Base-by-base conservation (phyloP, 2,329 filamentous ascomycete genomes). In the Venturia pyrina region DNA sequence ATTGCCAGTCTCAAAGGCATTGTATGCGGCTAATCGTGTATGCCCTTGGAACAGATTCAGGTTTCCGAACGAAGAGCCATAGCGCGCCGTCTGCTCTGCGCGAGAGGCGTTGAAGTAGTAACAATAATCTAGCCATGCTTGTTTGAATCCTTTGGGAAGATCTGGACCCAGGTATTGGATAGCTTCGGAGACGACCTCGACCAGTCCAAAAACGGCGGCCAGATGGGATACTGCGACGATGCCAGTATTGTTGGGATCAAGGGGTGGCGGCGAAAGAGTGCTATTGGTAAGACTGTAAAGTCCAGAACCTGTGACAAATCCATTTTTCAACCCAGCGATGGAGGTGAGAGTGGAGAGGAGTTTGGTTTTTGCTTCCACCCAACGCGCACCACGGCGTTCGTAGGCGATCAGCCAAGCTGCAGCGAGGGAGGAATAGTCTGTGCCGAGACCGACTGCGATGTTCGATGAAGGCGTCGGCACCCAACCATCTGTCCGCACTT, bases 101-200 rank as follows among this genome's bases (percentile, higher is more conserved):
- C 73, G 72, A 0, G 77, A 70, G 0, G 82, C 84, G 10, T 78
- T 76, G 69, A 84, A 87, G 73, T 84, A 85, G 71, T 81, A 82
- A 70, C 83, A 84, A 73, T 87, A 87, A 62, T 86, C 84, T 1
- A 86, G 73, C 80, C 83, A 87, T 0, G 80, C 82, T 7, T 80
- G 72, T 62, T 81, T 76, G 71, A 87, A 86, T 0, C 78, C 79
- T 10, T 75, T 69, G 0, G 83, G 82, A 0, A 79, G 68, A 1
- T 80, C 77, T 0, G 77, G 75, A 2, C 76, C 79, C 17, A 78
- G 79, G 70, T 82, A 80, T 59, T 83, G 78, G 1, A 83, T 75
- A 1, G 85, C 69, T 68, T 87, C 84, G 0, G 84, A 80, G 10
- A 85, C 76, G 1, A 86, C 82, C 71, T 87, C 85, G 0, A 81